A percentile compares a stretch with the other conserved stretches of the same genome.
Evolutionary conservation across 805 yeast species (phyloP).

Genomic region (Spathaspora sp.): DNA sequence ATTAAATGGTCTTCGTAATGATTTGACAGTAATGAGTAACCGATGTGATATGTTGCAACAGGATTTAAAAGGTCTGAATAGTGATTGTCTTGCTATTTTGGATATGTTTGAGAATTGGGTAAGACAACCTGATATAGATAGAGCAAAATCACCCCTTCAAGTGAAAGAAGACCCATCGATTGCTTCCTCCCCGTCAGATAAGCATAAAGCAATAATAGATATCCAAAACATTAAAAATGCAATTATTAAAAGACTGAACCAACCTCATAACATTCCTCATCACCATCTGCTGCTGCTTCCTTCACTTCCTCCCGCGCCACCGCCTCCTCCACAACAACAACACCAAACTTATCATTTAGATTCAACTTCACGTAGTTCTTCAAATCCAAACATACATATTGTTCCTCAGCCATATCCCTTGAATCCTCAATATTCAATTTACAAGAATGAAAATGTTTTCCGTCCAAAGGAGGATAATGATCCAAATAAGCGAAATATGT

Average conservation of each 20-base stretch:
- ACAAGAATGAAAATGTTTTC: constrained; percentile 12
- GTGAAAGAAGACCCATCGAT: constrained; percentile 4
- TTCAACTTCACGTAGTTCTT: constrained; percentile 6
- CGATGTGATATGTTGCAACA: constrained; percentile 47
- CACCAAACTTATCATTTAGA: background rate
- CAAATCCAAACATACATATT: constrained; percentile 13
- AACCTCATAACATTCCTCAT: background rate
- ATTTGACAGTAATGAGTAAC: constrained; percentile 38
- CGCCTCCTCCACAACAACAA: constrained; percentile 2
- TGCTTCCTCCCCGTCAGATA: background rate
- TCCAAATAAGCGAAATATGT: constrained; percentile 17
- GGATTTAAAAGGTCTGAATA: constrained; percentile 46
- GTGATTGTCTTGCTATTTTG: constrained; percentile 50
- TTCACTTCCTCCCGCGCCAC: constrained; percentile 1
- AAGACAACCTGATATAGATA: constrained; percentile 4
- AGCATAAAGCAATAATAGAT: background rate
- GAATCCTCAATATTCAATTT: constrained; percentile 32
- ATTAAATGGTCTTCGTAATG: constrained; percentile 37
- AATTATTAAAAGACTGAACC: background rate
- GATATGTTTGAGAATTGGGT: constrained; percentile 38
- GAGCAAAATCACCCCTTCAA: background rate
- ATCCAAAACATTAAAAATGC: constrained; percentile 1
- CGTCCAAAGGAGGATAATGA: constrained; percentile 3
- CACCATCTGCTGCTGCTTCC: background rate
- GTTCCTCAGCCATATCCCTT: constrained; percentile 35